These are phyloP conservation scores for Ceratocystis destructans DNA, from an alignment of 2,329 filamentous ascomycete genomes.

Conservation along the genomic window DNA sequence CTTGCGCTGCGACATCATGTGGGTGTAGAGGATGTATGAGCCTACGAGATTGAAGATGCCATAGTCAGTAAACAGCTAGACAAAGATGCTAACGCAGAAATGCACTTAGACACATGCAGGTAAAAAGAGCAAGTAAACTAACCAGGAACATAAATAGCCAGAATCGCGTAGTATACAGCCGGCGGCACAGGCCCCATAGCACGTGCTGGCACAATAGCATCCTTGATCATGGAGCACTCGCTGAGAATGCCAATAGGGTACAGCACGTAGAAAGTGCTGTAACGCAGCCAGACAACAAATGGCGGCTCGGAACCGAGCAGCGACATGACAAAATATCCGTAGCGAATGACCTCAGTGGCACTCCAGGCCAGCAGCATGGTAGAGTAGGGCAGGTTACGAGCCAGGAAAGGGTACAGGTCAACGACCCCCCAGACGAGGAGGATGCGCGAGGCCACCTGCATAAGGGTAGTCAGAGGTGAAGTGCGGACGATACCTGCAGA, in stretches of 20 bases:
- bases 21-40: constrained; percentile 72
- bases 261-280: constrained; percentile 85
- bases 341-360: constrained; percentile 82
- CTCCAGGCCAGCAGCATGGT: constrained; percentile 80
- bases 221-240: constrained; percentile 70
- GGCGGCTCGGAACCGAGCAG: constrained; percentile 49
- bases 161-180: constrained; percentile 47
- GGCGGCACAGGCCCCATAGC: constrained; percentile 36
- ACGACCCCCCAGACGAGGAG: constrained; percentile 82
- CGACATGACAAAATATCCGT: constrained; percentile 75
- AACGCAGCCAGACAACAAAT: constrained; percentile 64
- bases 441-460: constrained; percentile 81
- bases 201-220: constrained; percentile 47
- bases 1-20: constrained; percentile 84
- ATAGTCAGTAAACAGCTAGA: background rate
- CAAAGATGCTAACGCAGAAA: background rate
- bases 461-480: constrained; percentile 67
- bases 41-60: constrained; percentile 30
- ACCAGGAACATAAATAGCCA: constrained; percentile 72
- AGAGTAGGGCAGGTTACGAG: constrained; percentile 49
- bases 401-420: constrained; percentile 55
- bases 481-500: constrained; percentile 67
- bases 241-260: constrained; percentile 86
- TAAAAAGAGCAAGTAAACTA: constrained; percentile 26
- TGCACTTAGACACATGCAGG: too few species aligned